Evolutionary conservation across 352 stramenopile genomes (phyloP).

Genomic region (Globisporangium rhizosaccharum): DNA sequence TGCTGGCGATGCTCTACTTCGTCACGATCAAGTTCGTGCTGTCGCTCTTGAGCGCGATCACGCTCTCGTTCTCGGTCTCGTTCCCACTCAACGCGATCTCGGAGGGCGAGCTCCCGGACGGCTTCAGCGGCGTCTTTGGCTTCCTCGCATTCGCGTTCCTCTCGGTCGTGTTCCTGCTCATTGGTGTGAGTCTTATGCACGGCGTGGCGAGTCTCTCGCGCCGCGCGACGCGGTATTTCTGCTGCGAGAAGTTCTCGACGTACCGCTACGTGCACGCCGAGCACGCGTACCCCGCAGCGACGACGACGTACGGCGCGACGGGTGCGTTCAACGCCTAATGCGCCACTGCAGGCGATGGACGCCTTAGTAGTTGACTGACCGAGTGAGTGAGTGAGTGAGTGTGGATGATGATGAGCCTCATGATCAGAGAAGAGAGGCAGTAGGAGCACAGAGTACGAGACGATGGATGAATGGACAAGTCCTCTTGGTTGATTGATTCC

Average conservation of each 20-base stretch:
- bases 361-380: too few relatives aligned
- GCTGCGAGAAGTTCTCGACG: slow-evolving; percentile 52
- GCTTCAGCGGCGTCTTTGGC: slow-evolving; percentile 35
- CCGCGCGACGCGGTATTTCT: slow-evolving; percentile 56
- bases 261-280: slow-evolving; percentile 32
- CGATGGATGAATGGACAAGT: neutral
- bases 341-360: neutral
- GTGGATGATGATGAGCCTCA: neutral
- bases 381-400: neutral
- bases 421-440: too few relatives aligned
- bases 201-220: slow-evolving; percentile 35
- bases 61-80: slow-evolving; percentile 50
- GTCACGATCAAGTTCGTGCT: slow-evolving; percentile 52
- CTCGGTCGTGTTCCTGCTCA: slow-evolving; percentile 34
- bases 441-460: too few relatives aligned
- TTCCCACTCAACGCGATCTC: slow-evolving; percentile 35
- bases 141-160: slow-evolving; percentile 41
- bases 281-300: slow-evolving; percentile 10
- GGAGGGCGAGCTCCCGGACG: slow-evolving; percentile 27
- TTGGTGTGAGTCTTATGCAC: slow-evolving; percentile 56
- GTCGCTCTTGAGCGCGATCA: slow-evolving; percentile 40
- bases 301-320: slow-evolving; percentile 31
- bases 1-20: slow-evolving; percentile 57
- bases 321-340: slow-evolving; percentile 11
- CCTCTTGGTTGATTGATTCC: neutral